These are phyloP conservation scores for Exophiala sideris DNA, from an alignment of 2,329 filamentous ascomycete genomes.

Conservation along the genomic window DNA sequence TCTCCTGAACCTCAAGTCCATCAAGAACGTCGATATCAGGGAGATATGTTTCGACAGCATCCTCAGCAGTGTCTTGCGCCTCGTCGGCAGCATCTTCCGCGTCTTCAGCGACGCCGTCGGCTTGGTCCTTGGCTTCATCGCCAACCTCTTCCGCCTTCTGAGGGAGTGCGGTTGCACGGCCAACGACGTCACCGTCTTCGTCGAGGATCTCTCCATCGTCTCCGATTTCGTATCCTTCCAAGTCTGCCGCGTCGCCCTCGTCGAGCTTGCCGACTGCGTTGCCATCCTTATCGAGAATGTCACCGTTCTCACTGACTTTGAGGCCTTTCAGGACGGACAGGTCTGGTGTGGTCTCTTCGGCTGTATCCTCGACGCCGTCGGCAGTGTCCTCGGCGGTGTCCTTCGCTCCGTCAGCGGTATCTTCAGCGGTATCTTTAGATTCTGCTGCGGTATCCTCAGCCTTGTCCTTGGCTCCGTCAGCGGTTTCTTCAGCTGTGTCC, in stretches of 20 bases:
- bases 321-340: conserved; percentile 40
- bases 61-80: conserved; percentile 35
- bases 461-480: conserved; percentile 20
- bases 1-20: conserved; percentile 47
- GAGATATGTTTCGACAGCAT: conserved; percentile 35
- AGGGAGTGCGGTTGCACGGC: conserved; percentile 34
- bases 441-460: conserved; percentile 17
- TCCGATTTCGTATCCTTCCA: conserved; percentile 41
- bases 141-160: conserved; percentile 23
- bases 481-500: conserved; percentile 13
- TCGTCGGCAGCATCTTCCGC: conserved; percentile 29
- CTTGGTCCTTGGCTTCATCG: conserved; percentile 27
- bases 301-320: conserved; percentile 36
- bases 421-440: conserved; percentile 21
- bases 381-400: conserved; percentile 13
- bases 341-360: conserved; percentile 21
- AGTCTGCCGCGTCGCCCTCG: conserved; percentile 41
- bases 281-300: conserved; percentile 37
- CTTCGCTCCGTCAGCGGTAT: conserved; percentile 37
- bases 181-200: conserved; percentile 35
- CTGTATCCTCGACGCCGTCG: conserved; percentile 17
- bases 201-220: conserved; percentile 35
- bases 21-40: conserved; percentile 36
- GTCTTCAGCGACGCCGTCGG: conserved; percentile 19
- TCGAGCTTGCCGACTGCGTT: conserved; percentile 38